Evolutionary conservation across 768 basidiomycete genomes (phyloP).

Genomic region (Astraeus odoratus): DNA sequence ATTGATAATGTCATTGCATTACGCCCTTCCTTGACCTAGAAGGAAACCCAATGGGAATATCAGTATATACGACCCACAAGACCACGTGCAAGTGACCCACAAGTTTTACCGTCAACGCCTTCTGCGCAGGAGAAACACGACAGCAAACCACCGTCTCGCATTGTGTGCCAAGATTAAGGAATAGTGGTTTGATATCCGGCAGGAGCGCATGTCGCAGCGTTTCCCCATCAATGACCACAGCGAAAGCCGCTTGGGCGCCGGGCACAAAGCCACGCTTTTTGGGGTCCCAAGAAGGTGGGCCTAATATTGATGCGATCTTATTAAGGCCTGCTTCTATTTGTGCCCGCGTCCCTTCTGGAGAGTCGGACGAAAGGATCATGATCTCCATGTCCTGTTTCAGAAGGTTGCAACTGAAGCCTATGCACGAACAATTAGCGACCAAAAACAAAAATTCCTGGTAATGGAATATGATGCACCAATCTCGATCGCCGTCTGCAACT

Average conservation of each 20-base stretch:
- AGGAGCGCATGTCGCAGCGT: conserved; percentile 78
- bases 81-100: conserved; percentile 35
- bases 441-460: background rate
- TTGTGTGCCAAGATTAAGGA: conserved; percentile 89
- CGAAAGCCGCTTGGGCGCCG: conserved; percentile 70
- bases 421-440: conserved; percentile 1
- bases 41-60: background rate
- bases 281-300: conserved; percentile 61
- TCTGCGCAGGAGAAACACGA: conserved; percentile 95
- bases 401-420: conserved; percentile 86
- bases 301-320: conserved; percentile 84
- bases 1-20: conserved; percentile 96
- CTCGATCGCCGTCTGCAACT: conserved; percentile 96
- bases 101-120: conserved; percentile 92
- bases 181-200: conserved; percentile 72
- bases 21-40: conserved; percentile 87
- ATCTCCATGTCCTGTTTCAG: conserved; percentile 93
- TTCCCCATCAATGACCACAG: conserved; percentile 95
- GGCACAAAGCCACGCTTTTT: conserved; percentile 59
- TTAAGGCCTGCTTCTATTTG: conserved; percentile 92
- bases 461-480: conserved; percentile 45
- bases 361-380: conserved; percentile 91
- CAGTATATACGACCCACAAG: conserved; percentile 4
- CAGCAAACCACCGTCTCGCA: conserved; percentile 99
- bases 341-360: conserved; percentile 61